Conservation (phyloP, 352 stramenopile genomes). For the Blastocystis hominis region DNA sequence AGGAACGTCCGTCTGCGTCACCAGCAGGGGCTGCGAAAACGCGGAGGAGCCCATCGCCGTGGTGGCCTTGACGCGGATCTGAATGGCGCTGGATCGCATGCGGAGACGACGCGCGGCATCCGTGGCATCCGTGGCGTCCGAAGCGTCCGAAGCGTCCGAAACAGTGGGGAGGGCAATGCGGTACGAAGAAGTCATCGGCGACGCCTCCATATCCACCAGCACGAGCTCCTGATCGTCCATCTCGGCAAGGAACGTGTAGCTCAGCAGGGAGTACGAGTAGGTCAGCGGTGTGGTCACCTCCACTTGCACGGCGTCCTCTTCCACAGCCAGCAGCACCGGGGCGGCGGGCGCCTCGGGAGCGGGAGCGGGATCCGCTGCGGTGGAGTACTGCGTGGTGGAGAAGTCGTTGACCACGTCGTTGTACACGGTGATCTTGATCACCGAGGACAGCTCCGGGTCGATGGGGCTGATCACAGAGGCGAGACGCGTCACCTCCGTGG, state of each 20-base stretch:
- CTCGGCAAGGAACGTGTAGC: not conserved
- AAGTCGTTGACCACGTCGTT: not conserved
- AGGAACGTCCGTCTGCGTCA: not conserved
- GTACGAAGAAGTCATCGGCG: not conserved
- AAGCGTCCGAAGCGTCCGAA: too few species aligned
- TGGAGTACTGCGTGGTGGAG: not conserved
- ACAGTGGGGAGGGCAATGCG: not conserved
- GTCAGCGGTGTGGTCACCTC: not conserved
- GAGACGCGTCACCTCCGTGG: not conserved
- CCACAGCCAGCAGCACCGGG: not conserved
- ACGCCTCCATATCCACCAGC: not conserved
- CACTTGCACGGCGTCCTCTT: not conserved
- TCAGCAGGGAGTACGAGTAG: not conserved
- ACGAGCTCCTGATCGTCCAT: not conserved
- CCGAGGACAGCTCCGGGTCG: not conserved
- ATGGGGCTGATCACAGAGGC: not conserved
- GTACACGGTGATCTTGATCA: not conserved
- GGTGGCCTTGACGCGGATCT: conserved; percentile 1
- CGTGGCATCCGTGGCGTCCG: not conserved
- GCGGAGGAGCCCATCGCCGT: not conserved
- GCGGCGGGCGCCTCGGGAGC: not conserved
- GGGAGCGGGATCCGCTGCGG: not conserved
- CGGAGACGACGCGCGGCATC: not conserved
- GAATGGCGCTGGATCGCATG: not conserved
- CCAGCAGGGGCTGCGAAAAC: not conserved